Conservation (phyloP, 1,284 basidiomycete genomes). For the Cerrena zonata region DNA sequence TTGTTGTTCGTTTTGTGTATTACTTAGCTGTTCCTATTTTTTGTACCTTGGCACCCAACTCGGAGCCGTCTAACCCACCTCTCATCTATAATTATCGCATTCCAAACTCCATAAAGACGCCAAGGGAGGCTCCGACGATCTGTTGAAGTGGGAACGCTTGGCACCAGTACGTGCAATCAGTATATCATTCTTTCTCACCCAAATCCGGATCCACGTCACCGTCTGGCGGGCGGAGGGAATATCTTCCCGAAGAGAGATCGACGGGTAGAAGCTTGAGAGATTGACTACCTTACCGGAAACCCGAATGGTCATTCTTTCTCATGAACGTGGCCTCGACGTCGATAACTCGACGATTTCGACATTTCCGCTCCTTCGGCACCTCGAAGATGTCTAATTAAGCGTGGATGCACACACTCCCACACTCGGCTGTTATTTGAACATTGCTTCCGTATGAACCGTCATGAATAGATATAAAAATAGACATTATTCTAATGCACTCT, state of each 20-base stretch:
- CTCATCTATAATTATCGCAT: neutral
- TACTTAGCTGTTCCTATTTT: neutral
- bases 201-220: neutral
- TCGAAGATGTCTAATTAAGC: neutral
- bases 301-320: neutral
- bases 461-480: slow-evolving; percentile 1
- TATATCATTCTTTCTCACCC: slow-evolving; percentile 1
- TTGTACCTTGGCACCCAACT: neutral
- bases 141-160: neutral
- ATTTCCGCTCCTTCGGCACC: no score
- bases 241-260: neutral
- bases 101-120: no score
- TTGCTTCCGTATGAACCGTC: neutral
- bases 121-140: no score
- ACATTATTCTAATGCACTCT: slow-evolving; percentile 1
- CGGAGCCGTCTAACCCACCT: neutral
- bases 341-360: neutral
- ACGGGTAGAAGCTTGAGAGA: slow-evolving; percentile 1
- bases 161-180: no score
- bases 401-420: neutral
- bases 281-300: neutral
- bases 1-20: neutral
- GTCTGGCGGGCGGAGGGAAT: neutral
- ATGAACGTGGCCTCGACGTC: neutral
- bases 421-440: neutral